A percentile compares a stretch with the other conserved stretches of the same genome.
Conservation (phyloP, 495 filamentous ascomycete genomes). For the Lichina pygmaea region DNA sequence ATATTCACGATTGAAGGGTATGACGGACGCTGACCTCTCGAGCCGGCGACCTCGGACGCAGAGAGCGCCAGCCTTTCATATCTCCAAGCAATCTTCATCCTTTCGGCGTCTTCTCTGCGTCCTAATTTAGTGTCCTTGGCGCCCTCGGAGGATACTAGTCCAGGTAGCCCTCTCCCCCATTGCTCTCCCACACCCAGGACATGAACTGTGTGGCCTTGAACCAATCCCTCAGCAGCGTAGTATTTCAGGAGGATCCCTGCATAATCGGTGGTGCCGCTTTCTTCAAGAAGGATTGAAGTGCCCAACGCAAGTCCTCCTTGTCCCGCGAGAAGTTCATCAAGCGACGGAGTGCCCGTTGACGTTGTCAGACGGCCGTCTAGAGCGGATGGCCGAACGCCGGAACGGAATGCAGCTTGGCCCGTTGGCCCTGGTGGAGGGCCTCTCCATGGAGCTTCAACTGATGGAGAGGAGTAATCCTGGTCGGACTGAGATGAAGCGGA, state of each 20-base stretch:
- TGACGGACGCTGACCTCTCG: conserved; percentile 16
- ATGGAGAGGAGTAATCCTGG: not conserved
- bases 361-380: conserved; percentile 71
- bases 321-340: conserved; percentile 66
- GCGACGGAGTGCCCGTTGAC: conserved; percentile 63
- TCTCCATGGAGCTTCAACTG: too few species aligned
- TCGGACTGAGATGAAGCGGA: not conserved
- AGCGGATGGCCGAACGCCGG: conserved; percentile 67
- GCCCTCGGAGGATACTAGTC: conserved; percentile 25
- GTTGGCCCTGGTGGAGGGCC: too few species aligned
- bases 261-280: conserved; percentile 87
- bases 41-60: conserved; percentile 21
- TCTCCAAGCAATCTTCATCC: conserved; percentile 98
- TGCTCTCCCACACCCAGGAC: conserved; percentile 50
- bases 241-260: conserved; percentile 60
- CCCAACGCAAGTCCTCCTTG: conserved; percentile 76
- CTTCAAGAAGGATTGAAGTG: conserved; percentile 56
- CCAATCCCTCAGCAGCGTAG: conserved; percentile 78
- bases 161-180: conserved; percentile 69
- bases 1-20: too few species aligned
- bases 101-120: conserved; percentile 23
- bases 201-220: conserved; percentile 76
- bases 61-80: conserved; percentile 66
- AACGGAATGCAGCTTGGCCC: conserved; percentile 11
- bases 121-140: conserved; percentile 15